Evolutionary conservation across 805 yeast species (phyloP).

Genomic region (Candida fluviatilis): DNA sequence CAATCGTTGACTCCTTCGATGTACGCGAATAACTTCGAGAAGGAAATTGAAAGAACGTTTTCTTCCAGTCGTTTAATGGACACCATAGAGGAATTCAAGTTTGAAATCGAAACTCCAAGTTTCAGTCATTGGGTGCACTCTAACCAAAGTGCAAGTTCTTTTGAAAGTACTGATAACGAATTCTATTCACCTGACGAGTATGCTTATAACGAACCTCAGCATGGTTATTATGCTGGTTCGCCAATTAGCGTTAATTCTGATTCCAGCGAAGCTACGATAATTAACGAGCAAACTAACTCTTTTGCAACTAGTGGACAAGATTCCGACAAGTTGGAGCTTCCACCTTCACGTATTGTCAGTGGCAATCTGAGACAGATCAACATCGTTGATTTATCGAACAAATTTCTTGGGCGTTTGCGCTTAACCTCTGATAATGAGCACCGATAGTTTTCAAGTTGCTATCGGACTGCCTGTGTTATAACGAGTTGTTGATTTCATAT

Average conservation of each 20-base stretch:
- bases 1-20: conserved; percentile 25
- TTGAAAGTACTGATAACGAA: conserved; percentile 28
- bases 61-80: conserved; percentile 1
- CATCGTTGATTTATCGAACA: neutral
- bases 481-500: too few relatives aligned
- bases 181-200: conserved; percentile 30
- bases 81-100: neutral
- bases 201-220: too few relatives aligned
- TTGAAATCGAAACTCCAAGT: neutral
- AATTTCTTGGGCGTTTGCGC: neutral
- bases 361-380: conserved; percentile 3
- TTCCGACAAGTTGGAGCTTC: conserved; percentile 26
- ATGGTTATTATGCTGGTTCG: neutral
- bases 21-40: conserved; percentile 23
- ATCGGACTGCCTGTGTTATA: too few relatives aligned
- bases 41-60: conserved; percentile 17
- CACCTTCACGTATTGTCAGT: conserved; percentile 7
- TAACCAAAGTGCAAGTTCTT: conserved; percentile 1
- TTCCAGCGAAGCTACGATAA: conserved; percentile 21
- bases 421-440: neutral
- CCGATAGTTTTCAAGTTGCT: too few relatives aligned
- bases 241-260: neutral
- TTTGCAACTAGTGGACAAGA: conserved; percentile 17
- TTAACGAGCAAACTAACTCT: conserved; percentile 8
- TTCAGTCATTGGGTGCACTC: neutral